Conservation (phyloP, 1,139 yeast species). For the Insectozyma bohioensis region DNA sequence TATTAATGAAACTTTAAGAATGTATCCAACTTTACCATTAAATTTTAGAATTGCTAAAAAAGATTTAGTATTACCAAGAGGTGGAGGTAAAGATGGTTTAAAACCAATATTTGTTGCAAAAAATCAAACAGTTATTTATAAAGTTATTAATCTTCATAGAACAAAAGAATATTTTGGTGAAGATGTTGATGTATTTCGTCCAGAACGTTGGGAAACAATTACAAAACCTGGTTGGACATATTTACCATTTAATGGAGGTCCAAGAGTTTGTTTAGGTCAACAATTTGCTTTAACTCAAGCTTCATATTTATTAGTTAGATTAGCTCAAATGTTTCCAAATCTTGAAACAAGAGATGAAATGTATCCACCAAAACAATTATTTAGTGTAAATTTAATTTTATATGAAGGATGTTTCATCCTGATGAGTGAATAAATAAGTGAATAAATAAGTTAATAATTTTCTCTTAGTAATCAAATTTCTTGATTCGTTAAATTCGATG, state of each 20-base stretch:
- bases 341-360: conserved; percentile 4
- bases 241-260: conserved; percentile 37
- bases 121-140: conserved; percentile 43
- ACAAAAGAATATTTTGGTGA: conserved; percentile 43
- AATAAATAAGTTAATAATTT: too few species aligned
- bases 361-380: conserved; percentile 33
- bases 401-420: conserved; percentile 19
- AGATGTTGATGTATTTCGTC: conserved; percentile 43
- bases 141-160: conserved; percentile 46
- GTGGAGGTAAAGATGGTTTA: conserved; percentile 47
- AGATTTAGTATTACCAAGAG: conserved; percentile 46
- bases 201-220: conserved; percentile 46
- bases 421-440: conserved; percentile 1
- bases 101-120: conserved; percentile 44
- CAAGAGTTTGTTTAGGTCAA: conserved; percentile 36
- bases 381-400: conserved; percentile 34
- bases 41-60: conserved; percentile 44
- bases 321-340: conserved; percentile 23
- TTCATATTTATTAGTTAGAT: conserved; percentile 30
- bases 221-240: conserved; percentile 33
- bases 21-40: conserved; percentile 55
- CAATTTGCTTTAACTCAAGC: conserved; percentile 40
- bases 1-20: conserved; percentile 49
- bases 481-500: too few species aligned
- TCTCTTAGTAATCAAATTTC: too few species aligned